phyloP scores from a whole-genome alignment of 2,329 filamentous ascomycete species.

The Atkinsonella hypoxylon region DNA sequence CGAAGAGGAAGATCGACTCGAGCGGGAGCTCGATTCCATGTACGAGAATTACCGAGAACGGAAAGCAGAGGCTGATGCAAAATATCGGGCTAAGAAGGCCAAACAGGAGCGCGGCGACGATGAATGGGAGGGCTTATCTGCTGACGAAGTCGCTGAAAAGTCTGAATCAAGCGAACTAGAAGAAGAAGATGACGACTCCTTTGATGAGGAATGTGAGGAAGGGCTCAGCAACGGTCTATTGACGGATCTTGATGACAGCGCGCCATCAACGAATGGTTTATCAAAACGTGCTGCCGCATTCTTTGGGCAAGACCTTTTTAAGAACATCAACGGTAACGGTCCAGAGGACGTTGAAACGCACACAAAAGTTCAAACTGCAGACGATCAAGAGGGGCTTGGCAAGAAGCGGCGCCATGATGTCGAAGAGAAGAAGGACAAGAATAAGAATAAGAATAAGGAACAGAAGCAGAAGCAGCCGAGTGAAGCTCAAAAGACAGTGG shows the following conservation, averaged over 20 bases:
- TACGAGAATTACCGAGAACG: conserved; percentile 78
- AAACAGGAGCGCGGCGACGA: conserved; percentile 71
- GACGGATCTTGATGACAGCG: conserved; percentile 28
- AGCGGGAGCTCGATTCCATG: conserved; percentile 74
- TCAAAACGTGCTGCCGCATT: conserved; percentile 79
- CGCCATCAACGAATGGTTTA: conserved; percentile 38
- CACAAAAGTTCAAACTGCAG: conserved; percentile 24
- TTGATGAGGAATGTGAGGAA: conserved; percentile 17
- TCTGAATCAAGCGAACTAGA: conserved; percentile 44
- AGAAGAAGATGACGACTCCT: conserved; percentile 33
- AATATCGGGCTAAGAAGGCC: conserved; percentile 81
- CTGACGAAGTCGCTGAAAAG: conserved; percentile 44
- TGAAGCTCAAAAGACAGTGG: conserved; percentile 10
- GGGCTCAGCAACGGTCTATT: conserved; percentile 18
- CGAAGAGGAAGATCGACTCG: conserved; percentile 69
- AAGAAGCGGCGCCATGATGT: neutral
- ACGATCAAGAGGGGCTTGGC: conserved; percentile 6
- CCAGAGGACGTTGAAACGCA: conserved; percentile 49
- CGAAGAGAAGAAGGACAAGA: conserved; percentile 1
- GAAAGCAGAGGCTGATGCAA: conserved; percentile 69
- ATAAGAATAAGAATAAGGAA: conserved; percentile 8
- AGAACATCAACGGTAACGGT: conserved; percentile 31
- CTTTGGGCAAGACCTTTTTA: conserved; percentile 92
- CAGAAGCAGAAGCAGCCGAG: conserved; percentile 13
- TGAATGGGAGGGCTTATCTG: conserved; percentile 85